Evolutionary conservation across 2,329 filamentous ascomycete species (phyloP).

Genomic region (Ophiostoma ips): DNA sequence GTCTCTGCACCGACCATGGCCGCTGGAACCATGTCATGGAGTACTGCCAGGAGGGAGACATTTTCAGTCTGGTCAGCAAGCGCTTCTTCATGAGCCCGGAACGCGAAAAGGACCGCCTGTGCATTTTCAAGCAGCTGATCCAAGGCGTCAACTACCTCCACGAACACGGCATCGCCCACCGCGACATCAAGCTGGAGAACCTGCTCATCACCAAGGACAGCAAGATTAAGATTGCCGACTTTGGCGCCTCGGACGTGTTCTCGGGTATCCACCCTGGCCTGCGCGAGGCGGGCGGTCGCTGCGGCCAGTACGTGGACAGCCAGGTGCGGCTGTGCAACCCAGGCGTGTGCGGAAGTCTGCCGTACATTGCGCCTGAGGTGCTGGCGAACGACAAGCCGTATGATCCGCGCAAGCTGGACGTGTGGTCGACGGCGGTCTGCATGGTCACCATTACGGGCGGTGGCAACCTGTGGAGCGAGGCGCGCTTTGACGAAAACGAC

Average conservation of each 20-base stretch:
- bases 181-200: constrained; percentile 85
- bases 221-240: constrained; percentile 82
- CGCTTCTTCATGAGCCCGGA: constrained; percentile 52
- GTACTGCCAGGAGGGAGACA: constrained; percentile 69
- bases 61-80: constrained; percentile 62
- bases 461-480: constrained; percentile 61
- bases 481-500: constrained; percentile 35
- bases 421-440: constrained; percentile 76
- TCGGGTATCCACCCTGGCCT: constrained; percentile 68
- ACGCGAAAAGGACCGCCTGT: constrained; percentile 55
- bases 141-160: constrained; percentile 75
- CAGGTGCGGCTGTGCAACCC: constrained; percentile 59
- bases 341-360: constrained; percentile 71
- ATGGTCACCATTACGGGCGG: constrained; percentile 65
- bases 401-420: constrained; percentile 68
- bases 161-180: constrained; percentile 71
- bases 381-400: constrained; percentile 49
- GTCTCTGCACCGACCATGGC: constrained; percentile 58
- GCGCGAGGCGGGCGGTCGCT: constrained; percentile 57
- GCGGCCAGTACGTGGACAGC: constrained; percentile 56
- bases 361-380: constrained; percentile 81
- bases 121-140: constrained; percentile 80
- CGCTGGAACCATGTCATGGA: constrained; percentile 92
- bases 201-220: constrained; percentile 65
- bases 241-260: constrained; percentile 81